A percentile compares a stretch with the other conserved stretches of the same genome.
Conservation (phyloP, 805 yeast genomes). For the Scheffersomyces amazonensis region DNA sequence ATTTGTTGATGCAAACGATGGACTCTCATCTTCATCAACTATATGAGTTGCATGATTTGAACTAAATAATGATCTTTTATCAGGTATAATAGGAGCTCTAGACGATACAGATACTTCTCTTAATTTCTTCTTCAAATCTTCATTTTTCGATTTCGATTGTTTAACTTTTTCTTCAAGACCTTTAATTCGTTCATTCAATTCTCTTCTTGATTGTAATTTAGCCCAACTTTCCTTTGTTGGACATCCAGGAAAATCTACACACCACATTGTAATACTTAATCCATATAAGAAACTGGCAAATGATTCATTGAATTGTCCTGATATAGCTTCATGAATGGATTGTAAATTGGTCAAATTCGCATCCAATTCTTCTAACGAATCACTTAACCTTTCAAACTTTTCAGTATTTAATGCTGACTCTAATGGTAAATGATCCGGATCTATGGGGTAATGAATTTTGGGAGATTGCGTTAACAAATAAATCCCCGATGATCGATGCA, state of each 20-base stretch:
- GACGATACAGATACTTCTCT: conserved; percentile 2
- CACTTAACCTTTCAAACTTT: conserved; percentile 43
- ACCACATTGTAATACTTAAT: conserved; percentile 81
- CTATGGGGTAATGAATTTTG: conserved; percentile 42
- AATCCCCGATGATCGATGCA: conserved; percentile 36
- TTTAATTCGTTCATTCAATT: conserved; percentile 18
- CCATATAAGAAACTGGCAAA: conserved; percentile 78
- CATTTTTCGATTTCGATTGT: conserved; percentile 19
- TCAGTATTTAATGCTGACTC: conserved; percentile 38
- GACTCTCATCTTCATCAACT: too few species aligned
- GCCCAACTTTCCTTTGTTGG: conserved; percentile 36
- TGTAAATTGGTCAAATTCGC: conserved; percentile 56
- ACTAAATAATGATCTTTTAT: not conserved
- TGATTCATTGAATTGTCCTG: conserved; percentile 67
- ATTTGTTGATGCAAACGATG: not conserved
- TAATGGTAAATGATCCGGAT: conserved; percentile 37
- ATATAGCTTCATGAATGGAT: conserved; percentile 58
- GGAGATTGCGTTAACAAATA: conserved; percentile 40
- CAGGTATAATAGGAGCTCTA: too few species aligned
- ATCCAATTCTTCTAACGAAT: conserved; percentile 54
- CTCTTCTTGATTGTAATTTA: conserved; percentile 19
- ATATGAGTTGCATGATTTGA: not conserved
- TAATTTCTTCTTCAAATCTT: conserved; percentile 18
- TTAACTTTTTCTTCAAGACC: conserved; percentile 17
- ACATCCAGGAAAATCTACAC: conserved; percentile 63